phyloP scores from a whole-genome alignment of 176 grass and related monocot genomes.

The Musa troglodytarum region DNA sequence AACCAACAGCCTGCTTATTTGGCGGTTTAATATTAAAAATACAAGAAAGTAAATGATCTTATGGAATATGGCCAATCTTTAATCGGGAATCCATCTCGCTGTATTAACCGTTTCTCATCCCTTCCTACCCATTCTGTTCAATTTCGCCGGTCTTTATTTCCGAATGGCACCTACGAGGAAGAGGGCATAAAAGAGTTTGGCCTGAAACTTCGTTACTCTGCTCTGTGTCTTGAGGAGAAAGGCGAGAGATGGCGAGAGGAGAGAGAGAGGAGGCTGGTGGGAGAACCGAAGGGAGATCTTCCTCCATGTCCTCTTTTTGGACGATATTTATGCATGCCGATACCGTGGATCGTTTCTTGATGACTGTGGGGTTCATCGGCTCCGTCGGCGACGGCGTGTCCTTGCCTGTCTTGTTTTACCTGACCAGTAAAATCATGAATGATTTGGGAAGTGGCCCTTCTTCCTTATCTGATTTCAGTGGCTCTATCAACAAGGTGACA shows the following conservation, averaged over 20 bases:
- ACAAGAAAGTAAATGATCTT: too few species aligned
- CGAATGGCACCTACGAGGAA: too few species aligned
- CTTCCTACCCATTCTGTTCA: too few species aligned
- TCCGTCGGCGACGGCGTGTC: constrained; percentile 66
- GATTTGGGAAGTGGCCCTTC: constrained; percentile 45
- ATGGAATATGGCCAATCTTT: too few species aligned
- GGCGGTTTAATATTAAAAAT: too few species aligned
- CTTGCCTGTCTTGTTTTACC: constrained; percentile 58
- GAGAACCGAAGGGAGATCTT: background rate
- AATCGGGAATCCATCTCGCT: too few species aligned
- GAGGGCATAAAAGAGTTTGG: too few species aligned
- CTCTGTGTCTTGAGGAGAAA: background rate
- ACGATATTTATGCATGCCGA: constrained; percentile 89
- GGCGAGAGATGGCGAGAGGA: background rate
- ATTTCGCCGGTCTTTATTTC: too few species aligned
- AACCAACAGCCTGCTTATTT: too few species aligned
- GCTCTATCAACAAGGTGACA: constrained; percentile 44
- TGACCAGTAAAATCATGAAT: constrained; percentile 73
- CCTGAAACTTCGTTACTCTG: too few species aligned
- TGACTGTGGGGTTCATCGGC: constrained; percentile 63
- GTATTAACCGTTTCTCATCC: too few species aligned
- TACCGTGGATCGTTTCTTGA: constrained; percentile 41
- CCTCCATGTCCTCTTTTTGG: constrained; percentile 4
- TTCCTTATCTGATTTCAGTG: constrained; percentile 33
- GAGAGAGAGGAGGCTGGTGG: background rate